Conservation (phyloP, 257 asterid genomes). For the Craterostigma plantagineum region DNA sequence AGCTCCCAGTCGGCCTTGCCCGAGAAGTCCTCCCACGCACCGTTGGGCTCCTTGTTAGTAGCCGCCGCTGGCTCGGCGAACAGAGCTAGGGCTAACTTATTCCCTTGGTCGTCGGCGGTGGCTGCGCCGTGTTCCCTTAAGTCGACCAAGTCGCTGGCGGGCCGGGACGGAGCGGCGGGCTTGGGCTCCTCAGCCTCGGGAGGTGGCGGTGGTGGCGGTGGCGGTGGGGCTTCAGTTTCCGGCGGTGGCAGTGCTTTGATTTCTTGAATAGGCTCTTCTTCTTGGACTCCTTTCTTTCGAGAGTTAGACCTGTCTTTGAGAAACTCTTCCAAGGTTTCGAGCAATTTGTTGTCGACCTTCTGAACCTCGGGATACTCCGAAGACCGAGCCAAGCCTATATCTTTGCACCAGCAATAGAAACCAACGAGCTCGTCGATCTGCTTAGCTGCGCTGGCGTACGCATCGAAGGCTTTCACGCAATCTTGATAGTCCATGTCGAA, state of each 20-base stretch:
- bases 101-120: constrained; percentile 7
- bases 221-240: constrained; percentile 26
- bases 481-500: constrained; percentile 6
- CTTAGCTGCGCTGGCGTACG: constrained; percentile 1
- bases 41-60: neutral
- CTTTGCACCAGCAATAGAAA: constrained; percentile 5
- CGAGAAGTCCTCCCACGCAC: constrained; percentile 2
- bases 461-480: constrained; percentile 4
- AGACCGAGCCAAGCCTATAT: constrained; percentile 2
- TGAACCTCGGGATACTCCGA: constrained; percentile 5
- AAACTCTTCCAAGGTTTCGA: constrained; percentile 5
- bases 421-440: constrained; percentile 5
- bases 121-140: neutral
- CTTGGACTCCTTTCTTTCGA: neutral
- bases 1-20: constrained; percentile 7
- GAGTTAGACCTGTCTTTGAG: neutral
- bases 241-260: constrained; percentile 49
- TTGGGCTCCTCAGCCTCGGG: too few species aligned
- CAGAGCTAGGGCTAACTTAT: constrained; percentile 3
- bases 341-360: neutral
- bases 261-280: constrained; percentile 15
- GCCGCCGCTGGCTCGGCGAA: neutral
- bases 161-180: neutral
- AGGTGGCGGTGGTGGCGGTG: constrained; percentile 26
- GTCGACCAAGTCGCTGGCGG: constrained; percentile 1